Conservation (phyloP, 2,329 filamentous ascomycete species). For the Monilinia laxa region DNA sequence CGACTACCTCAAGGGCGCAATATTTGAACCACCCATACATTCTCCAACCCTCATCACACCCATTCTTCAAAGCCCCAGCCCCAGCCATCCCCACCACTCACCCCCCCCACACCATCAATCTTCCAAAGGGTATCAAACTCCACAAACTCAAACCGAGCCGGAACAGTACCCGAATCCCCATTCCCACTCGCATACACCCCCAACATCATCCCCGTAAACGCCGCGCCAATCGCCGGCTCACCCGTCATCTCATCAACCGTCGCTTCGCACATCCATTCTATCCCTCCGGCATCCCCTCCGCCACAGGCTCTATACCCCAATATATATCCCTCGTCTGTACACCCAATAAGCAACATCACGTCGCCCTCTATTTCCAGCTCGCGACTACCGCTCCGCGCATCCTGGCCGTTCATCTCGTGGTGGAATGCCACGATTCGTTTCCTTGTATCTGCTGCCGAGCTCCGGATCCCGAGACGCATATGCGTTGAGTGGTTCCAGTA, state of each 20-base stretch:
- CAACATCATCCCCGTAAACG: constrained; percentile 17
- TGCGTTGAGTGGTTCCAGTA: constrained; percentile 12
- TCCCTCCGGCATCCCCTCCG: background rate
- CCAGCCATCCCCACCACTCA: no score
- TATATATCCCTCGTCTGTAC: background rate
- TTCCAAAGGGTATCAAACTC: background rate
- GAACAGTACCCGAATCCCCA: background rate
- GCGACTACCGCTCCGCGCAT: background rate
- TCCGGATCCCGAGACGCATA: background rate
- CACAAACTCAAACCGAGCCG: background rate
- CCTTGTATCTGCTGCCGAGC: background rate
- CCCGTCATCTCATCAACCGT: constrained; percentile 3
- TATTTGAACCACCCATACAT: no score
- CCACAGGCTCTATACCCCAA: background rate
- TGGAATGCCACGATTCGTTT: background rate
- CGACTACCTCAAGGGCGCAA: no score
- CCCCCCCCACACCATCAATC: background rate
- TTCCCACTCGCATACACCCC: constrained; percentile 6
- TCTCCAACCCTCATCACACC: no score
- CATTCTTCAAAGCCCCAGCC: no score
- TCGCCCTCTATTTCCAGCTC: background rate
- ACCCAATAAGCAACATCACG: background rate
- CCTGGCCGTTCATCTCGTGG: background rate
- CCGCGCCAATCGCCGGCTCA: constrained; percentile 1
- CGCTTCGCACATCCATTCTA: constrained; percentile 7